These are phyloP conservation scores for Monilinia fructigena DNA, from an alignment of 2,329 filamentous ascomycete genomes.

Conservation along the genomic window DNA sequence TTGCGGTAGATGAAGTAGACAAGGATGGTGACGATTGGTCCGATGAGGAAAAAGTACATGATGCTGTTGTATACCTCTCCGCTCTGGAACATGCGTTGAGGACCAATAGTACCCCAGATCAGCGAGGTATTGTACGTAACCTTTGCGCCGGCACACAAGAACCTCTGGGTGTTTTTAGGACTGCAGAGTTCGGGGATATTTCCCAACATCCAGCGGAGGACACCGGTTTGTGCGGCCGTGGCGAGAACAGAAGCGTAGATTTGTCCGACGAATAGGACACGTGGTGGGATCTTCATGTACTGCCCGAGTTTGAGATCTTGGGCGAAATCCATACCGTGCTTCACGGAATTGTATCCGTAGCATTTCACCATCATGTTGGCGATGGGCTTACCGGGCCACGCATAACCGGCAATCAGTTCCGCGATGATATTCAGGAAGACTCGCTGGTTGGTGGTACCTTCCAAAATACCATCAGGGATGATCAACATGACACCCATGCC, in stretches of 20 bases:
- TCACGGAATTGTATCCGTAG: slow-evolving; percentile 50
- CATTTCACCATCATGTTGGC: slow-evolving; percentile 58
- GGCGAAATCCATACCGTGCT: slow-evolving; percentile 48
- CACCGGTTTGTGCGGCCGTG: slow-evolving; percentile 45
- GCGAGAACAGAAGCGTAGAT: slow-evolving; percentile 49
- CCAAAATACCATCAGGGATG: slow-evolving; percentile 42
- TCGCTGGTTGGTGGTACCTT: slow-evolving; percentile 49
- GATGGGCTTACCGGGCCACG: slow-evolving; percentile 55
- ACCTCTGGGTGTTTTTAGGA: slow-evolving; percentile 45
- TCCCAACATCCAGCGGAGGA: slow-evolving; percentile 43
- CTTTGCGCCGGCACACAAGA: slow-evolving; percentile 48
- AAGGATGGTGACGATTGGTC: slow-evolving; percentile 55
- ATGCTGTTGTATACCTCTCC: slow-evolving; percentile 50
- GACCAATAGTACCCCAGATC: slow-evolving; percentile 52
- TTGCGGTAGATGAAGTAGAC: slow-evolving; percentile 55
- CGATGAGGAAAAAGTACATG: slow-evolving; percentile 52
- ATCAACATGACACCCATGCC: slow-evolving; percentile 33
- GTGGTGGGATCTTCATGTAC: slow-evolving; percentile 51
- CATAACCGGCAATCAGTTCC: slow-evolving; percentile 66
- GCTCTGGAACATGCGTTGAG: slow-evolving; percentile 48
- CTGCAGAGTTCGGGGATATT: slow-evolving; percentile 46
- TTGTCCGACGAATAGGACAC: slow-evolving; percentile 50
- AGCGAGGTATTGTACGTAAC: slow-evolving; percentile 58
- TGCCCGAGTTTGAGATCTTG: slow-evolving; percentile 53
- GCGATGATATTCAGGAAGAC: slow-evolving; percentile 66